Evolutionary conservation across 1,284 basidiomycete genomes (phyloP), one percentile per base, ranked within the genome.

Genomic region (Cystobasidium sp.): DNA sequence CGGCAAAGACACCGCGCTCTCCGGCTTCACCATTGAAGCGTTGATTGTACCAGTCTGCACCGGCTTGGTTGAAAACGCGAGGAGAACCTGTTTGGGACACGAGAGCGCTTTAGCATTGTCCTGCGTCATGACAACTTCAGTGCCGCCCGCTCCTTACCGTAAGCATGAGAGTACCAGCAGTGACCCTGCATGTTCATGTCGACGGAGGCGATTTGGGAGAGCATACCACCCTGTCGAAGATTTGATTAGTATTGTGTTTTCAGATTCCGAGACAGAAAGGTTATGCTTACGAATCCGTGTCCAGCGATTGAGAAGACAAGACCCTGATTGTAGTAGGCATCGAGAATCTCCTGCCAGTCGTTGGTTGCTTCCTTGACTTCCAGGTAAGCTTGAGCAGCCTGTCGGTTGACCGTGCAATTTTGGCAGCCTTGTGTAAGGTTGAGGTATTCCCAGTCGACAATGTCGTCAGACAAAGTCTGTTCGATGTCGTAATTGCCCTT

Each of bases 11-110:
- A 46, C 56, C 75, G 14, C 75, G 75, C 71, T 76, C 75, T 37
- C 75, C 75, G 9, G 75, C 72, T 24, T 76, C 75, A 24, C 75
- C 71, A 71, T 76, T 76, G 59, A 76, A 76, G 43, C 58, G 46
- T 22, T 31, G 31, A 59, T 74, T 76, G 66, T 74, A 76, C 52
- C 65, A 69, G 55, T 64, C 39, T 24, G 58, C 65, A 64, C 70
- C 70, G 39, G 44, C 66, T 22, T 68, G 66, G 55, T 76, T 76
- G 72, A 76, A 76, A 5, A 61, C 58, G 41, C 75, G 75, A 7
- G 75, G 75, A 5, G 70, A 62, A 18, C 72, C 70, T 73, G 20
- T 51, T 47, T 2, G 7, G 7, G 16, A 44, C n/a, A 43, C n/a
- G 18, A 39, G 2, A 6, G 14, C 31, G 31, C 31, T 31, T 20